Evolutionary conservation across 768 basidiomycete species (phyloP).

Genomic region (Crassisporium funariophilum): DNA sequence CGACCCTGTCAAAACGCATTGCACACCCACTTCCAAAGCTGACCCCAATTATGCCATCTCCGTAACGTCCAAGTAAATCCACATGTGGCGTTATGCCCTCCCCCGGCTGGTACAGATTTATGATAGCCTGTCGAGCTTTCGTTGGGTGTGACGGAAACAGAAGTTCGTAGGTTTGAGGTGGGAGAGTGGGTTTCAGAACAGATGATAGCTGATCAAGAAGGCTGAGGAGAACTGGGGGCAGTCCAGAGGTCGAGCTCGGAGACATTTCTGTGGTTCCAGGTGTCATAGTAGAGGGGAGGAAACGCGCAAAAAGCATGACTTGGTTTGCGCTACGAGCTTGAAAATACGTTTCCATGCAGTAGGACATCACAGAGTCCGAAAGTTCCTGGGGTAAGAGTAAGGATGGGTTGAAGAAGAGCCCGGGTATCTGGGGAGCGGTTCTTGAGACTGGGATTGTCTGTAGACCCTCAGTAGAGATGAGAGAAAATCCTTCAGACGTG

Average conservation of each 20-base stretch:
- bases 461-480: neutral
- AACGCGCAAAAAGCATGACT: slow-evolving; percentile 82
- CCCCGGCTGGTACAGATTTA: slow-evolving; percentile 88
- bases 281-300: slow-evolving; percentile 12
- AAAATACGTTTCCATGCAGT: slow-evolving; percentile 64
- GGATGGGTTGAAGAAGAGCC: slow-evolving; percentile 62
- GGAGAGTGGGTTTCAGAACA: slow-evolving; percentile 52
- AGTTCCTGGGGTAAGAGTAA: slow-evolving; percentile 52
- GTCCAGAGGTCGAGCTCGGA: slow-evolving; percentile 34
- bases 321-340: slow-evolving; percentile 59
- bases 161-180: slow-evolving; percentile 49
- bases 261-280: slow-evolving; percentile 1
- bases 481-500: slow-evolving; percentile 3
- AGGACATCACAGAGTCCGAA: slow-evolving; percentile 47
- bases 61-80: slow-evolving; percentile 82
- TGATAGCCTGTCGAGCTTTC: slow-evolving; percentile 77
- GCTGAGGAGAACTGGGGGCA: slow-evolving; percentile 57
- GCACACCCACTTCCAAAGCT: slow-evolving; percentile 80
- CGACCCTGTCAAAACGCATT: slow-evolving; percentile 67
- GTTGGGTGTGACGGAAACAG: slow-evolving; percentile 58
- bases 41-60: slow-evolving; percentile 87
- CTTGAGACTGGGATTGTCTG: slow-evolving; percentile 23
- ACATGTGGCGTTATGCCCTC: slow-evolving; percentile 90
- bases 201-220: slow-evolving; percentile 54
- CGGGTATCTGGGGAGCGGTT: slow-evolving; percentile 58